These are phyloP conservation scores for Uromyces viciae-fabae DNA, from an alignment of 1,284 basidiomycete genomes.

Conservation along the genomic window DNA sequence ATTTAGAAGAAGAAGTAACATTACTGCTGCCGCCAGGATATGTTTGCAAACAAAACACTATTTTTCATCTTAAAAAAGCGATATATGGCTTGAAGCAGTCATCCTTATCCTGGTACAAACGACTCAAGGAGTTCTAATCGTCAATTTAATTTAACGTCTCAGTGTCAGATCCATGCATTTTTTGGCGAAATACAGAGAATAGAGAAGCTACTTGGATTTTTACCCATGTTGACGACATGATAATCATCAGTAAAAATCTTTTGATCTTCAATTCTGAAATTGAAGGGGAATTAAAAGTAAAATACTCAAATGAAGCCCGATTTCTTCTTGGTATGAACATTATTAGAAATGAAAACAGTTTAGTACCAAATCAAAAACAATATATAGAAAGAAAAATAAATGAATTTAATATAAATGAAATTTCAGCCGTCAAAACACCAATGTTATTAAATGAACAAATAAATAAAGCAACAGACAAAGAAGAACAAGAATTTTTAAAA, in stretches of 20 bases:
- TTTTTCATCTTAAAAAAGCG: background rate
- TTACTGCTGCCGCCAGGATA: background rate
- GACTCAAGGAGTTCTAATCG: background rate
- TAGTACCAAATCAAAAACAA: background rate
- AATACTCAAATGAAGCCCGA: background rate
- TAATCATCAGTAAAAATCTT: background rate
- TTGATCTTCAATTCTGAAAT: background rate
- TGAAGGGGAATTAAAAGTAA: background rate
- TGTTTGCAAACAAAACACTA: background rate
- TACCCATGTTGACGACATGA: background rate
- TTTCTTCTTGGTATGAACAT: background rate
- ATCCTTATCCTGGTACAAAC: background rate
- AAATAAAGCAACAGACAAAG: background rate
- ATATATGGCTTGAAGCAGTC: background rate
- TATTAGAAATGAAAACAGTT: background rate
- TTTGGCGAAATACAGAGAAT: background rate
- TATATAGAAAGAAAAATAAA: background rate
- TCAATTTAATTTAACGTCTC: background rate
- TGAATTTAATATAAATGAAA: background rate
- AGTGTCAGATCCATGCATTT: background rate
- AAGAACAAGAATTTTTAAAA: background rate
- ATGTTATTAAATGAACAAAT: background rate
- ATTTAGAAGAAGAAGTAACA: background rate
- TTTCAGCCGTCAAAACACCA: background rate
- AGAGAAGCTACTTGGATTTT: background rate